Evolutionary conservation across 2,329 filamentous ascomycete species (phyloP), one percentile per base, ranked within the genome.

Genomic region (Colletotrichum graminicola): DNA sequence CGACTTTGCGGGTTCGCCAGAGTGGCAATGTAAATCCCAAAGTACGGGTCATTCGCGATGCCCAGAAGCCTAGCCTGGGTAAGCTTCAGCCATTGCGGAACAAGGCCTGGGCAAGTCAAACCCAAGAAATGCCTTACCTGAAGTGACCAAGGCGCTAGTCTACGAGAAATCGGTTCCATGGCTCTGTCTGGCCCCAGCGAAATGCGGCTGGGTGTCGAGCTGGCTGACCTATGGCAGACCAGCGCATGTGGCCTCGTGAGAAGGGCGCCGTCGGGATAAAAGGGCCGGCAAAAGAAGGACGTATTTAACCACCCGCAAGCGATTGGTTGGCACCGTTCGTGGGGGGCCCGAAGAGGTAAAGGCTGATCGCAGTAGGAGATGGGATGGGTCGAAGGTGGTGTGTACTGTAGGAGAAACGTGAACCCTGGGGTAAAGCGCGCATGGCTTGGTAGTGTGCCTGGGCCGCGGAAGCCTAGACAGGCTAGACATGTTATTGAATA

Each of bases 281-380:
- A 76, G 14, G 64, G 64, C 67, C 74, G 77, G 76, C n/a, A 77
- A 76, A 78, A 78, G 73, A 64, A 52, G 56, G 47, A 18, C 60
- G 36, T 29, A 74, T 77, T 79, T 74, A 77, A 69, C 77, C 77
- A 66, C 52, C 71, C 66, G 73, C 74, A 74, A 5, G 23, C 62
- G 12, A 74, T 64, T 74, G 73, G 60, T n/a, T 39, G 10, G 29
- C 2, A 5, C 3, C 62, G 21, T 39, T 14, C 41, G 1, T 41
- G 18, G 12, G n/a, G 14, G 26, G 21, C 39, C 39, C 34, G n/a
- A 29, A 66, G 43, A 36, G 36, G 68, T 18, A 52, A 62, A 63
- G 68, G 34, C 57, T 51, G 64, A 67, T 63, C 57, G 34, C 26
- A 34, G 16, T 18, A 34, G n/a, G 54, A 71, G 47, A 65, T 47